These are phyloP conservation scores for Melanogaster broomeanus DNA, from an alignment of 768 basidiomycete genomes.

Conservation along the genomic window DNA sequence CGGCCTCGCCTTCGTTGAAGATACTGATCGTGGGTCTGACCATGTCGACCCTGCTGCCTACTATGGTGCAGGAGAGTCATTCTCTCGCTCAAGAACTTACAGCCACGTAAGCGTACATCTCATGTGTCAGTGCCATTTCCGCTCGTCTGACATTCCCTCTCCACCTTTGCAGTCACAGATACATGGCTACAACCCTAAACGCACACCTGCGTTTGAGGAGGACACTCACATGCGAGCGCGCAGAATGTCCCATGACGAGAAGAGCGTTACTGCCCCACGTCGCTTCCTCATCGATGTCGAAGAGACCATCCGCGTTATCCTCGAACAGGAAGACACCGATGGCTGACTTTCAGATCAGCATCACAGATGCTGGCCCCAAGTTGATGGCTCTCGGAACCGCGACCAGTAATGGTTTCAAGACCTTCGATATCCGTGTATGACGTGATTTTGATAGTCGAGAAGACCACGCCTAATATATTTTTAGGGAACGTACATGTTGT, in stretches of 20 bases:
- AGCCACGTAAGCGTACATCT: slow-evolving; percentile 61
- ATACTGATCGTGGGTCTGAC: slow-evolving; percentile 46
- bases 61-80: slow-evolving; percentile 79
- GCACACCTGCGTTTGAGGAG: slow-evolving; percentile 71
- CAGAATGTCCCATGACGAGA: slow-evolving; percentile 92
- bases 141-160: slow-evolving; percentile 20
- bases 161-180: slow-evolving; percentile 56
- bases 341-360: slow-evolving; percentile 95
- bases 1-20: slow-evolving; percentile 67
- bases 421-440: slow-evolving; percentile 89
- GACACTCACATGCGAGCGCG: slow-evolving; percentile 74
- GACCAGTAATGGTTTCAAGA: slow-evolving; percentile 97
- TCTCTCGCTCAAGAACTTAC: slow-evolving; percentile 84
- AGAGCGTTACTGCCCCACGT: slow-evolving; percentile 73
- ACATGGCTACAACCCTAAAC: slow-evolving; percentile 73
- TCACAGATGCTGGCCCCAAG: slow-evolving; percentile 96
- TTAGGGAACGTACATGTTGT: slow-evolving; percentile 98
- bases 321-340: slow-evolving; percentile 98
- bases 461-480: slow-evolving; percentile 9
- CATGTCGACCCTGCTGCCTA: slow-evolving; percentile 77
- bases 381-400: slow-evolving; percentile 95
- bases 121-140: not conserved
- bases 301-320: slow-evolving; percentile 93
- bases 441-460: not conserved
- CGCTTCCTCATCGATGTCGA: slow-evolving; percentile 97